Evolutionary conservation across 352 stramenopile genomes (phyloP).

Genomic region (Pythium aristosporum): DNA sequence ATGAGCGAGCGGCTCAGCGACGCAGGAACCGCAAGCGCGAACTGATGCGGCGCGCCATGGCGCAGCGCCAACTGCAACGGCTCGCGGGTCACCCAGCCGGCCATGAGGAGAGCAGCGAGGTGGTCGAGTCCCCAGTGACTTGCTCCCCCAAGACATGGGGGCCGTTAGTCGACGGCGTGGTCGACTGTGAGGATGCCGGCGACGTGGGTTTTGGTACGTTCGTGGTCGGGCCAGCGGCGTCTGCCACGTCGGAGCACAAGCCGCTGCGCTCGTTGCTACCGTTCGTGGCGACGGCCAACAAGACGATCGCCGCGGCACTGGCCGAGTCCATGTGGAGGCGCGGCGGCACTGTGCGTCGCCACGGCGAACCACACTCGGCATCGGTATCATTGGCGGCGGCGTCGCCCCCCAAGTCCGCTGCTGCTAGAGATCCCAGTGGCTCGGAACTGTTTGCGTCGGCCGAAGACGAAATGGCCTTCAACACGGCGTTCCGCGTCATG

Average conservation of each 20-base stretch:
- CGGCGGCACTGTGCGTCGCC: slow-evolving; percentile 23
- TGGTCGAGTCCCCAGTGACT: background rate
- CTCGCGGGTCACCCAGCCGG: background rate
- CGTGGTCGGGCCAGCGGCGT: slow-evolving; percentile 2
- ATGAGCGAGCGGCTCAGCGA: background rate
- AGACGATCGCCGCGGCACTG: background rate
- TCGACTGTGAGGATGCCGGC: background rate
- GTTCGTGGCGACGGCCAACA: background rate
- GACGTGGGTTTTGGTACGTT: slow-evolving; percentile 28
- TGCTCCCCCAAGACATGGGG: background rate
- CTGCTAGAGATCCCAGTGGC: background rate
- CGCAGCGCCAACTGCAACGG: slow-evolving; percentile 23
- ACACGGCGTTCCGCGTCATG: slow-evolving; percentile 33
- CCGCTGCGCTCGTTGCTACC: background rate
- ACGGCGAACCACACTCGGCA: background rate
- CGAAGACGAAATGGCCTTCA: slow-evolving; percentile 36
- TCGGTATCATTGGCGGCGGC: background rate
- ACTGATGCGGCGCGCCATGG: slow-evolving; percentile 31
- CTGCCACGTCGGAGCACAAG: background rate
- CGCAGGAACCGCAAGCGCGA: slow-evolving; percentile 30
- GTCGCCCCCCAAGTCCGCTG: background rate
- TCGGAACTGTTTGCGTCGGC: slow-evolving; percentile 29
- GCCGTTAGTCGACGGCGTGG: background rate
- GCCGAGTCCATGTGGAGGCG: slow-evolving; percentile 60
- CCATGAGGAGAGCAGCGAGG: background rate